Evolutionary conservation across 2,329 filamentous ascomycete species (phyloP).

Genomic region (Alternaria triticimaculans): DNA sequence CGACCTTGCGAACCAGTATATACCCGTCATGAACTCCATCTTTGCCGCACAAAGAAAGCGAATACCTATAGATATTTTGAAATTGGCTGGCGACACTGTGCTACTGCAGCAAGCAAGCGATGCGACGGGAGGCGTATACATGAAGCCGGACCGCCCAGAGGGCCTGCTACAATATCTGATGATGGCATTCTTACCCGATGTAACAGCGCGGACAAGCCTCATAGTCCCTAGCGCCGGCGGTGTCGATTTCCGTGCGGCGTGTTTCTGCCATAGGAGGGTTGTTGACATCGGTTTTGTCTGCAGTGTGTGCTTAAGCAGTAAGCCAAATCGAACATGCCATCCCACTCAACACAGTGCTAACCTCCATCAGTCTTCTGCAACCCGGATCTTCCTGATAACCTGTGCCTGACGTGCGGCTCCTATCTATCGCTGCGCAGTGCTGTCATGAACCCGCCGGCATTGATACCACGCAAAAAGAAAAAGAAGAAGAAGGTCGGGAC

Average conservation of each 20-base stretch:
- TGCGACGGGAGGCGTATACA: constrained; percentile 73
- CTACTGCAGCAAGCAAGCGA: constrained; percentile 92
- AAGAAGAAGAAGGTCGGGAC: constrained; percentile 46
- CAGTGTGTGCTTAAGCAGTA: constrained; percentile 89
- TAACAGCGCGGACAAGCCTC: constrained; percentile 67
- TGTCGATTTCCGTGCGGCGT: constrained; percentile 97
- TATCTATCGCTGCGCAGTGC: constrained; percentile 47
- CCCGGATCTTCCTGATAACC: constrained; percentile 40
- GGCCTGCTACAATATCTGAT: constrained; percentile 92
- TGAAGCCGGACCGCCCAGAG: constrained; percentile 58
- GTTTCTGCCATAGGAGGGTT: constrained; percentile 92
- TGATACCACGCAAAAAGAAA: constrained; percentile 49
- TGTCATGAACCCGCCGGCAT: constrained; percentile 41
- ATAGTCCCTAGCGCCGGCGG: constrained; percentile 81
- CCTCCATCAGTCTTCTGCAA: constrained; percentile 44
- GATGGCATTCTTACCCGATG: constrained; percentile 87
- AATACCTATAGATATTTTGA: constrained; percentile 91
- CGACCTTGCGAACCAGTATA: constrained; percentile 88
- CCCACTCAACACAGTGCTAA: constrained; percentile 6
- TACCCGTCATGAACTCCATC: constrained; percentile 97
- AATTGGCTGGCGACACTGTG: constrained; percentile 83
- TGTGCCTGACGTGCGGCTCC: constrained; percentile 49
- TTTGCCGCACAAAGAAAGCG: constrained; percentile 89
- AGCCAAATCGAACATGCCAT: constrained; percentile 28
- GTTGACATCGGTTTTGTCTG: constrained; percentile 95